A percentile compares a stretch with the other conserved stretches of the same genome.
phyloP scores from a whole-genome alignment of 441 rosid genomes.

The Populus hybrid region DNA sequence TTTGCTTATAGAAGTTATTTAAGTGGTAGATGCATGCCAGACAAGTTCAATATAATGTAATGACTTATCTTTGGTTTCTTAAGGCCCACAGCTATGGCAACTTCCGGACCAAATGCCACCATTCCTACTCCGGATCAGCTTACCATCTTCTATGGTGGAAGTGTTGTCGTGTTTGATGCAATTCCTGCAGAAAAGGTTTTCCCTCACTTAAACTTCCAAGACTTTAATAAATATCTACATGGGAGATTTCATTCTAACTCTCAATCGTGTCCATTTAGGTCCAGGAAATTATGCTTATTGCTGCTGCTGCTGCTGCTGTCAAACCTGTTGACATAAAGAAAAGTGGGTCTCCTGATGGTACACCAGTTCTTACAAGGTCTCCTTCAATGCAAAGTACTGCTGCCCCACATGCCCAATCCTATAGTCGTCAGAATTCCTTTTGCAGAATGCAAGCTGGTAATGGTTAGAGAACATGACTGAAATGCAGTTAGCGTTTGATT shows the following conservation, averaged over 20 bases:
- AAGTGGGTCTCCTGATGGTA: slow-evolving; percentile 30
- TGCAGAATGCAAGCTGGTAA: slow-evolving; percentile 86
- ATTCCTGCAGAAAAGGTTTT: slow-evolving; percentile 71
- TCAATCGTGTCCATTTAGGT: slow-evolving; percentile 33
- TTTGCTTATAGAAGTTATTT: background rate
- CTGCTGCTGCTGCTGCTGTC: slow-evolving; percentile 44
- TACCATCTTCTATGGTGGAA: slow-evolving; percentile 83
- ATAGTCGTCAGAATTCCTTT: slow-evolving; percentile 43
- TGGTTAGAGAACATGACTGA: background rate
- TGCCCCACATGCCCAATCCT: slow-evolving; percentile 47
- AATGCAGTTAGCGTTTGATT: slow-evolving; percentile 8
- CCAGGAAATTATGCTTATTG: slow-evolving; percentile 64
- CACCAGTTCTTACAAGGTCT: slow-evolving; percentile 77
- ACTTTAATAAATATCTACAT: background rate
- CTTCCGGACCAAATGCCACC: slow-evolving; percentile 32
- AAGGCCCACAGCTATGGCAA: slow-evolving; percentile 32
- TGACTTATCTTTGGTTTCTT: slow-evolving; percentile 11
- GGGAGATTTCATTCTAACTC: background rate
- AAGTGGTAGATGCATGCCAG: background rate
- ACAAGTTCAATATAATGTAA: background rate
- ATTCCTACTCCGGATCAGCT: slow-evolving; percentile 47
- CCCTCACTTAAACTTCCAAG: background rate
- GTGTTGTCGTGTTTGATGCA: slow-evolving; percentile 63
- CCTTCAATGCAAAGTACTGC: slow-evolving; percentile 79
- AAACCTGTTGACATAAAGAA: slow-evolving; percentile 54